Evolutionary conservation across 192 early-diverging fungal species (phyloP).

Genomic region (Jimgerdemannia lactiflua): DNA sequence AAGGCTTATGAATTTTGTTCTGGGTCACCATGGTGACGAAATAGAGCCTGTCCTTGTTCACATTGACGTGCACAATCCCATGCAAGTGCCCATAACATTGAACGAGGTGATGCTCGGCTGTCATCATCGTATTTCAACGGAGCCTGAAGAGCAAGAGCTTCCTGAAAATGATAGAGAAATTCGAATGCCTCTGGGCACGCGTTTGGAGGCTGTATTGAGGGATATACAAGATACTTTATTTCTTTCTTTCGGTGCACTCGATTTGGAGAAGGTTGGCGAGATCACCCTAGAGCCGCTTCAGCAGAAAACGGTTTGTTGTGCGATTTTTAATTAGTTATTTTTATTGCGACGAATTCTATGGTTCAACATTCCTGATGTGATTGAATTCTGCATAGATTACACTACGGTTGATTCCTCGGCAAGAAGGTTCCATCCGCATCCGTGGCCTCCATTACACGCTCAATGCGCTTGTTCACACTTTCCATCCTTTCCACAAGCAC

Average conservation of each 20-base stretch:
- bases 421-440: constrained; percentile 70
- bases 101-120: constrained; percentile 44
- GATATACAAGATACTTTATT: background rate
- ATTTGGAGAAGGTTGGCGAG: constrained; percentile 54
- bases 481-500: constrained; percentile 59
- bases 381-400: constrained; percentile 44
- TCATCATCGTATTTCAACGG: constrained; percentile 37
- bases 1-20: too few relatives aligned
- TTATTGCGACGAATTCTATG: background rate
- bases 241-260: constrained; percentile 44
- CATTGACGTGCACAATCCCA: constrained; percentile 65
- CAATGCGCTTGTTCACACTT: constrained; percentile 72
- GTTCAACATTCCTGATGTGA: background rate
- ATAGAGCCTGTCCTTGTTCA: constrained; percentile 71
- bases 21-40: too few relatives aligned
- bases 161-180: background rate
- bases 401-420: constrained; percentile 67
- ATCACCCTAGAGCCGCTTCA: constrained; percentile 51
- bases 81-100: constrained; percentile 57
- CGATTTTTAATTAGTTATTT: background rate
- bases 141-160: constrained; percentile 4
- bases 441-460: constrained; percentile 77
- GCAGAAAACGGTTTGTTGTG: constrained; percentile 29
- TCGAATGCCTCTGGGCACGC: background rate
- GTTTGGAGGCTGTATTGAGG: background rate